phyloP scores from a whole-genome alignment of 495 filamentous ascomycete genomes.

The Lentithecium fluviatile region DNA sequence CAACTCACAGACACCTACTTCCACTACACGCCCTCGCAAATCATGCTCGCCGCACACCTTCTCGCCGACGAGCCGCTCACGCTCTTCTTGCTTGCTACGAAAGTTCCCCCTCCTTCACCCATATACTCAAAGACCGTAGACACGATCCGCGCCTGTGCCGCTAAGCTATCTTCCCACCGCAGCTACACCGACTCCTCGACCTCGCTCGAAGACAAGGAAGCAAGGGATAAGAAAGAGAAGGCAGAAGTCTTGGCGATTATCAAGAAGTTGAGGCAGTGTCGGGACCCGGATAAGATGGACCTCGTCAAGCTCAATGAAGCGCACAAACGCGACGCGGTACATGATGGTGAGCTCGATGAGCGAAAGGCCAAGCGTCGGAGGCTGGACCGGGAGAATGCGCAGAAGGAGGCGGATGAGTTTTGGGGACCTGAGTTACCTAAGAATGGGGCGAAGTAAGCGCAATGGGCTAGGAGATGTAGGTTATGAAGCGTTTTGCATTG shows the following conservation, averaged over 20 bases:
- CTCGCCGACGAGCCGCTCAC: constrained; percentile 72
- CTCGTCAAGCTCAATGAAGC: constrained; percentile 57
- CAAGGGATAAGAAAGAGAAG: constrained; percentile 21
- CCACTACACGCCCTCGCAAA: constrained; percentile 91
- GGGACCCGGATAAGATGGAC: constrained; percentile 66
- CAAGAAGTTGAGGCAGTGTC: constrained; percentile 76
- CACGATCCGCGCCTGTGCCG: constrained; percentile 49
- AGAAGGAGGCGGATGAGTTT: constrained; percentile 55
- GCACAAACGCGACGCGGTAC: constrained; percentile 48
- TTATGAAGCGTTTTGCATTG: not conserved
- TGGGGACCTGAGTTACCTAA: constrained; percentile 48
- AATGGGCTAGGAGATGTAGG: not conserved
- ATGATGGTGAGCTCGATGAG: constrained; percentile 44
- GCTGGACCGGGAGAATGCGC: constrained; percentile 49
- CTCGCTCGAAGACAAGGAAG: constrained; percentile 36
- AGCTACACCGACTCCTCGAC: constrained; percentile 40
- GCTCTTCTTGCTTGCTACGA: constrained; percentile 69
- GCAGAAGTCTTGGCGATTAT: constrained; percentile 46
- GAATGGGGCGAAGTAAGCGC: not conserved
- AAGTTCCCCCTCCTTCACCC: constrained; percentile 49
- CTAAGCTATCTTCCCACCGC: constrained; percentile 37
- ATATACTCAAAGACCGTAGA: constrained; percentile 43
- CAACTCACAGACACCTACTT: constrained; percentile 92
- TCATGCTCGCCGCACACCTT: constrained; percentile 77
- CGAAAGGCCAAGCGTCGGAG: constrained; percentile 60